Evolutionary conservation across 306 rosid genomes (phyloP).

Genomic region (Prunus kanzakura): DNA sequence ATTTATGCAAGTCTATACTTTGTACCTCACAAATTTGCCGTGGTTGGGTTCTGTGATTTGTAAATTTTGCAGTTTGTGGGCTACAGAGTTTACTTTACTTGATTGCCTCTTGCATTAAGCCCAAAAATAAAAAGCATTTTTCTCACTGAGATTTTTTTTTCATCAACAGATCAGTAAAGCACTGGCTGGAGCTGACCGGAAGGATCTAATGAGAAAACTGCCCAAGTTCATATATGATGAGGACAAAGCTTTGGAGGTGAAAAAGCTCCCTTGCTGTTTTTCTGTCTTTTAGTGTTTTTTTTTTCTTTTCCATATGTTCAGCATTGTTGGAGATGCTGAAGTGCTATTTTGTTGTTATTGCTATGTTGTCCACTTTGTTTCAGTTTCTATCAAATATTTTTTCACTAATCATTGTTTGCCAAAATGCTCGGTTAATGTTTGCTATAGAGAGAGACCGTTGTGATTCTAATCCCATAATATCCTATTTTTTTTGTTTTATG

Average conservation of each 20-base stretch:
- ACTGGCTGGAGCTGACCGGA: slow-evolving; percentile 75
- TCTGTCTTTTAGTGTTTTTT: neutral
- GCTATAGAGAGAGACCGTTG: neutral
- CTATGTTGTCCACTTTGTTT: slow-evolving; percentile 11
- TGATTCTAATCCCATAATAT: neutral
- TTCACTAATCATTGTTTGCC: neutral
- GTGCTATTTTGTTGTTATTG: neutral
- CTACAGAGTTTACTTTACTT: neutral
- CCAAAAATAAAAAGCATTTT: neutral
- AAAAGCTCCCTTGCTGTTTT: slow-evolving; percentile 15
- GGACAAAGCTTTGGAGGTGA: slow-evolving; percentile 94
- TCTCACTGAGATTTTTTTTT: neutral
- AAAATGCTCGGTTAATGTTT: neutral
- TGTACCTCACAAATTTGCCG: neutral
- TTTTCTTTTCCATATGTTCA: neutral
- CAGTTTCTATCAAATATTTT: neutral
- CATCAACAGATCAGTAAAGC: slow-evolving; percentile 80
- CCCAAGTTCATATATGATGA: slow-evolving; percentile 96
- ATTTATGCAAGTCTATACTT: neutral
- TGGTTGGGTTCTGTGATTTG: neutral
- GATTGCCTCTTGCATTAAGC: slow-evolving; percentile 8
- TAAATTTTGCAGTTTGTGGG: neutral
- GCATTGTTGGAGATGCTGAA: neutral
- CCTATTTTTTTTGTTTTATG: neutral
- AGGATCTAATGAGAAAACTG: slow-evolving; percentile 89